phyloP scores from a whole-genome alignment of 148 eudicot genomes.

The Chenopodium suecicum region DNA sequence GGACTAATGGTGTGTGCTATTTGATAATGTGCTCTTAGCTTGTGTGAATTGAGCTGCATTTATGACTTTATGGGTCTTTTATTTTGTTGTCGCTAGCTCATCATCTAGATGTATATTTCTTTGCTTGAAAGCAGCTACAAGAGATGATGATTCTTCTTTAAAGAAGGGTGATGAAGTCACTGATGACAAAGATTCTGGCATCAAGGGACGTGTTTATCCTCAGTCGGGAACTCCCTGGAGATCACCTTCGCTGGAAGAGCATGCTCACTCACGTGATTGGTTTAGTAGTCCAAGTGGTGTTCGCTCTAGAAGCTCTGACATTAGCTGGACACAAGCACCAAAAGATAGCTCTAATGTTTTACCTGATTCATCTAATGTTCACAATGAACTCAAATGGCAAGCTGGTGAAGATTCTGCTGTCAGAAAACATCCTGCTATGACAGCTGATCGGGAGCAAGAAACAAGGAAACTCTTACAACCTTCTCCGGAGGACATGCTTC shows the following conservation, averaged over 20 bases:
- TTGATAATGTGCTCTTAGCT: background rate
- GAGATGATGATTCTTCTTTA: constrained; percentile 38
- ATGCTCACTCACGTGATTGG: constrained; percentile 38
- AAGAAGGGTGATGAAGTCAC: constrained; percentile 44
- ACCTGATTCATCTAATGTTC: constrained; percentile 34
- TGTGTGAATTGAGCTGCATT: background rate
- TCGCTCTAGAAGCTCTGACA: constrained; percentile 36
- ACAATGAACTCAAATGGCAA: constrained; percentile 42
- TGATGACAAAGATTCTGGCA: constrained; percentile 35
- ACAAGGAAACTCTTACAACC: constrained; percentile 42
- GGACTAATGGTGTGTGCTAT: background rate
- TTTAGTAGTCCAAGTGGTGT: constrained; percentile 40
- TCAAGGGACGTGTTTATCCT: constrained; percentile 39
- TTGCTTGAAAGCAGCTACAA: constrained; percentile 36
- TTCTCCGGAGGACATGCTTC: constrained; percentile 83
- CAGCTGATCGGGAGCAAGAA: constrained; percentile 55
- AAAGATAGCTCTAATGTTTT: constrained; percentile 37
- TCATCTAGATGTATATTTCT: constrained; percentile 7
- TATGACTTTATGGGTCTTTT: background rate
- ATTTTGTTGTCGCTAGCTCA: background rate
- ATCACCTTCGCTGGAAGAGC: constrained; percentile 43
- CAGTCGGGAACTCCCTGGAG: constrained; percentile 51
- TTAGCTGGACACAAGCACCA: constrained; percentile 50
- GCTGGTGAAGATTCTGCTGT: constrained; percentile 40
- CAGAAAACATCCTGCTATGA: constrained; percentile 49